Evolutionary conservation across 495 filamentous ascomycete genomes (phyloP).

Genomic region (Hypoxylon fuscum): DNA sequence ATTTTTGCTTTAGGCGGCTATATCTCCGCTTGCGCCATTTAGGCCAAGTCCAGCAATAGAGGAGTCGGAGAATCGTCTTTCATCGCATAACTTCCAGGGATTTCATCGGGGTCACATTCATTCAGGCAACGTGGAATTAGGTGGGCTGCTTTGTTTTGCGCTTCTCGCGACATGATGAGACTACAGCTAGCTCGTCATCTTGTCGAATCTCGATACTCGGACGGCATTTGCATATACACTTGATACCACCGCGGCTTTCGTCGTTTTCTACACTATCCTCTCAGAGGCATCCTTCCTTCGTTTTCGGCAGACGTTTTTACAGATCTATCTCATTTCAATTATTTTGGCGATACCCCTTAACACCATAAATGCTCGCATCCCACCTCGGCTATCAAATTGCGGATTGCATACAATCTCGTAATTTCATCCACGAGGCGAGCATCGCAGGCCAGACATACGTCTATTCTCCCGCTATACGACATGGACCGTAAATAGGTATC

Average conservation of each 20-base stretch:
- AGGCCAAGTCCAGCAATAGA: conserved; percentile 41
- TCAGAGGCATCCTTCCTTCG: conserved; percentile 25
- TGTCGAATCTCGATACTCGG: conserved; percentile 22
- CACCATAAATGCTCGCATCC: conserved; percentile 33
- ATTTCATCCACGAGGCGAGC: conserved; percentile 8
- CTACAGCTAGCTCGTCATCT: conserved; percentile 19
- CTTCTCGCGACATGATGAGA: conserved; percentile 27
- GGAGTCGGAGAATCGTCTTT: conserved; percentile 37
- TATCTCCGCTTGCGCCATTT: conserved; percentile 23
- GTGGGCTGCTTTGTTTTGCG: conserved; percentile 29
- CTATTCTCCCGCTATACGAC: conserved; percentile 13
- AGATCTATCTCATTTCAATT: conserved; percentile 8
- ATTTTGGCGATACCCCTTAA: conserved; percentile 33
- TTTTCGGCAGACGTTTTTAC: conserved; percentile 20
- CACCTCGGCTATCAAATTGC: conserved; percentile 17
- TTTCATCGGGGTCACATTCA: conserved; percentile 32
- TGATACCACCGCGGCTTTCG: conserved; percentile 39
- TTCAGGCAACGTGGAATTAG: conserved; percentile 16
- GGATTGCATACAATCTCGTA: conserved; percentile 24
- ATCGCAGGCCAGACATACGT: background rate
- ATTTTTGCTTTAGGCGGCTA: conserved; percentile 28
- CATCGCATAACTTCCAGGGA: conserved; percentile 14
- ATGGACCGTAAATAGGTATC: conserved; percentile 10
- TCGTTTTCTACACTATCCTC: conserved; percentile 27
- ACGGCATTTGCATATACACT: conserved; percentile 41